Evolutionary conservation across 306 rosid species (phyloP).

Genomic region (Lathyrus aphaca): DNA sequence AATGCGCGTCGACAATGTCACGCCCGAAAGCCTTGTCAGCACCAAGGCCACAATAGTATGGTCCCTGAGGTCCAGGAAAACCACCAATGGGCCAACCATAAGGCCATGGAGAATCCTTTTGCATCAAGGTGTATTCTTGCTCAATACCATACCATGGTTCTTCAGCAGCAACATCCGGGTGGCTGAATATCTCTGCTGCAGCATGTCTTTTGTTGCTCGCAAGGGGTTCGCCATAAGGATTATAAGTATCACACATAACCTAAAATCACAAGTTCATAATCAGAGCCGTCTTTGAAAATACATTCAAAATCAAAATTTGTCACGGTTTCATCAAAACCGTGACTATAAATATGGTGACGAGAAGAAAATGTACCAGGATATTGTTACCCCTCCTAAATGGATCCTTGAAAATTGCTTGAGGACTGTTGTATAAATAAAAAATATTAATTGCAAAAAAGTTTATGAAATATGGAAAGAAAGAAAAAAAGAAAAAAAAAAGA

Average conservation of each 20-base stretch:
- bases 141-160: slow-evolving; percentile 86
- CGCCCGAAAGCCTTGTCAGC: slow-evolving; percentile 93
- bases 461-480: neutral
- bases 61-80: slow-evolving; percentile 94
- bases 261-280: neutral
- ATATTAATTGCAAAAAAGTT: slow-evolving; percentile 1
- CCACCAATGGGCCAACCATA: slow-evolving; percentile 92
- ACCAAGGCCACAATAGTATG: slow-evolving; percentile 81
- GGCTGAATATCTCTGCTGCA: slow-evolving; percentile 71
- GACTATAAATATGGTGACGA: neutral
- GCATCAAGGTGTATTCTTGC: slow-evolving; percentile 93
- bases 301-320: no score
- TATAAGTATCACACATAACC: slow-evolving; percentile 75
- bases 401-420: slow-evolving; percentile 90
- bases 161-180: slow-evolving; percentile 68
- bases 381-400: slow-evolving; percentile 88
- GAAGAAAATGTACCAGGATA: slow-evolving; percentile 59
- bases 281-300: no score
- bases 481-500: neutral
- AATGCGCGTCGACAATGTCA: slow-evolving; percentile 80
- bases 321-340: no score
- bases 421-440: slow-evolving; percentile 53
- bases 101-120: slow-evolving; percentile 80
- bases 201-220: slow-evolving; percentile 68
- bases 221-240: slow-evolving; percentile 72